phyloP scores from a whole-genome alignment of 129 eudicot species.

The Apium graveolens region DNA sequence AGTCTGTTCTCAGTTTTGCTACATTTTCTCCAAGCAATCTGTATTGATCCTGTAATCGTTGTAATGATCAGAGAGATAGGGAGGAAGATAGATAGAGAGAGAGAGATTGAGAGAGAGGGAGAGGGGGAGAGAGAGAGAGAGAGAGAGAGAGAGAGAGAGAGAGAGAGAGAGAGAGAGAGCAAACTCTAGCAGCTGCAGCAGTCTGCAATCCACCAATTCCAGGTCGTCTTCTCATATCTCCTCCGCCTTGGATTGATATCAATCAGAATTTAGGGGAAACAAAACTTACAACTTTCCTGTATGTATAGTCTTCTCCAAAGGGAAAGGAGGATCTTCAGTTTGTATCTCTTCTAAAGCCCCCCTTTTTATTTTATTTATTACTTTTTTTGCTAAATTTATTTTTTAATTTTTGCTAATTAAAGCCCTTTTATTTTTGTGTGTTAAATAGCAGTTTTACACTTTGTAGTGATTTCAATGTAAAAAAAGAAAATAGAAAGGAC shows the following conservation, averaged over 20 bases:
- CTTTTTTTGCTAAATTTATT: no score
- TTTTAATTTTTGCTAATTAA: no score
- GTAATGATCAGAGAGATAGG: not conserved
- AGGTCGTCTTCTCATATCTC: constrained; percentile 69
- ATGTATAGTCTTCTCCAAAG: not conserved
- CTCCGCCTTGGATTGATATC: not conserved
- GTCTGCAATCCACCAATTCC: constrained; percentile 90
- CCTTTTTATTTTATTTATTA: no score
- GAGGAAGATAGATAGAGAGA: not conserved
- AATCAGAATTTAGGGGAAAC: not conserved
- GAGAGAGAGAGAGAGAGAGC: constrained; percentile 7
- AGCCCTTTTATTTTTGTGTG: no score
- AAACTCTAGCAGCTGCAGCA: constrained; percentile 97
- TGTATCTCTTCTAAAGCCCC: no score
- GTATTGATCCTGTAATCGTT: constrained; percentile 54
- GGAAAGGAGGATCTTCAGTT: not conserved
- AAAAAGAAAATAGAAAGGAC: no score
- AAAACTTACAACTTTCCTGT: not conserved
- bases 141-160: not conserved
- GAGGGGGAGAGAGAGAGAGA: not conserved
- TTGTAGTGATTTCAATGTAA: no score
- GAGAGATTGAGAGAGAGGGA: not conserved
- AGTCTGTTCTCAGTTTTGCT: constrained; percentile 82
- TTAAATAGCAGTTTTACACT: no score
- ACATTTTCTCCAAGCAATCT: constrained; percentile 87